Evolutionary conservation across 768 basidiomycete genomes (phyloP).

Genomic region (Gloeostereum incarnatum): DNA sequence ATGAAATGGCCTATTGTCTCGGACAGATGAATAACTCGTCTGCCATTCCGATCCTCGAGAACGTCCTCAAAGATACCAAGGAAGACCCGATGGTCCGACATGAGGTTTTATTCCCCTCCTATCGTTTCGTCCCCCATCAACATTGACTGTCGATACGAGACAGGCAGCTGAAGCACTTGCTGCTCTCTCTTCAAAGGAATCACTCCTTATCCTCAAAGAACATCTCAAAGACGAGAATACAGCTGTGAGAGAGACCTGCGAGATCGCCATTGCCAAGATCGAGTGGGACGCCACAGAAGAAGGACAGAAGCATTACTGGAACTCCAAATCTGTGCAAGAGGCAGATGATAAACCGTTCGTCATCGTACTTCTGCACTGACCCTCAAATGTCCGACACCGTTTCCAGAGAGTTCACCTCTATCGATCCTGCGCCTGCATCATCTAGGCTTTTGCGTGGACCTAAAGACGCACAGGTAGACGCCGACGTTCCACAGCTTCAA

Average conservation of each 20-base stretch:
- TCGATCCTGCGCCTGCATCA: slow-evolving; percentile 83
- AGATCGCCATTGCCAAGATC: slow-evolving; percentile 94
- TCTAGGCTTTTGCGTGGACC: slow-evolving; percentile 52
- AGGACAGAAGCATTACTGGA: slow-evolving; percentile 37
- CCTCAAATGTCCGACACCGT: slow-evolving; percentile 2
- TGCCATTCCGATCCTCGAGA: slow-evolving; percentile 74
- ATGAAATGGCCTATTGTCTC: slow-evolving; percentile 95
- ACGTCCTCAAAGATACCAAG: slow-evolving; percentile 54
- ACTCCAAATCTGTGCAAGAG: slow-evolving; percentile 19
- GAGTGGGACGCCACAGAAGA: slow-evolving; percentile 84
- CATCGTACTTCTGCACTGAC: neutral
- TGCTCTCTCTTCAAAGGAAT: slow-evolving; percentile 66
- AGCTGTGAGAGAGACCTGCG: slow-evolving; percentile 89
- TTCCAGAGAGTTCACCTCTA: slow-evolving; percentile 63
- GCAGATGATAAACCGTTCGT: slow-evolving; percentile 28
- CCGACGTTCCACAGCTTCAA: slow-evolving; percentile 45
- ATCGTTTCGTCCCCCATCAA: slow-evolving; percentile 3
- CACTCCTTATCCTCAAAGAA: slow-evolving; percentile 60
- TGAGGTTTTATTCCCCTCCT: slow-evolving; percentile 62
- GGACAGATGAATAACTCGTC: slow-evolving; percentile 75
- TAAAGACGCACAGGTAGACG: slow-evolving; percentile 36
- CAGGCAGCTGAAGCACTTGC: slow-evolving; percentile 99
- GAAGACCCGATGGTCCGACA: slow-evolving; percentile 98
- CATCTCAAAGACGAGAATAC: slow-evolving; percentile 66
- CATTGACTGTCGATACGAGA: slow-evolving; percentile 10